phyloP scores from a whole-genome alignment of 1,284 basidiomycete species.

The Erythrobasidium hasegawianum region DNA sequence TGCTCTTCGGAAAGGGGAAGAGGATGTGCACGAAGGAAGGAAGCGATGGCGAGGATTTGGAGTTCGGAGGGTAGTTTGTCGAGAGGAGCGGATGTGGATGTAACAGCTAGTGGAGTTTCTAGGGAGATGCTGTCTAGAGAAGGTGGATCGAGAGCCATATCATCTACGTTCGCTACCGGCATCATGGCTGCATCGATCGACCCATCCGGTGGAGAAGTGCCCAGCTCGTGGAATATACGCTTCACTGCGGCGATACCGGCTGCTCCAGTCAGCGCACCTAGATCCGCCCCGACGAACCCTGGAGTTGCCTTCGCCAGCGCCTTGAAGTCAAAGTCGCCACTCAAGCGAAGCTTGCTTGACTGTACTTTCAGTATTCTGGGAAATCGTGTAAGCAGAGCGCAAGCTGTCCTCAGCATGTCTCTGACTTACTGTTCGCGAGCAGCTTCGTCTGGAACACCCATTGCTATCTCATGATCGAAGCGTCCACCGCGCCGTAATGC shows the following conservation, averaged over 20 bases:
- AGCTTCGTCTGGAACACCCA: conserved; percentile 91
- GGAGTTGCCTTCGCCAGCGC: conserved; percentile 87
- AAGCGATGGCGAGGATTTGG: conserved; percentile 69
- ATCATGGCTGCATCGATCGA: background rate
- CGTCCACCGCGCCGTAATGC: conserved; percentile 87
- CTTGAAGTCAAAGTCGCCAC: conserved; percentile 75
- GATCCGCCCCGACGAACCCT: conserved; percentile 93
- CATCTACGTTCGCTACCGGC: background rate
- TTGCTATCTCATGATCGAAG: conserved; percentile 95
- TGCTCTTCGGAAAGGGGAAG: conserved; percentile 69
- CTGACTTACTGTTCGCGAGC: conserved; percentile 74
- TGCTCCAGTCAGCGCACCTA: conserved; percentile 83
- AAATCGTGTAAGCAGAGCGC: background rate
- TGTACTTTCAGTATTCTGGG: conserved; percentile 74
- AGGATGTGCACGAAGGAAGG: conserved; percentile 83
- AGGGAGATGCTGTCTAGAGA: conserved; percentile 3
- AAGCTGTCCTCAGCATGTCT: background rate
- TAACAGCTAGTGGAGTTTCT: conserved; percentile 16
- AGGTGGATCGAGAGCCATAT: conserved; percentile 25
- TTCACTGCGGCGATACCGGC: conserved; percentile 96
- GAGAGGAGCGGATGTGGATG: conserved; percentile 50
- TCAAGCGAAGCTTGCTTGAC: conserved; percentile 67
- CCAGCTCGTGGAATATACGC: conserved; percentile 83
- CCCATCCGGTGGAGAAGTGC: conserved; percentile 47
- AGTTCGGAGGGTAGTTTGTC: conserved; percentile 49